Conservation (phyloP, 228 moss, liverwort and hornwort genomes). For the Sphagnum fallax region DNA sequence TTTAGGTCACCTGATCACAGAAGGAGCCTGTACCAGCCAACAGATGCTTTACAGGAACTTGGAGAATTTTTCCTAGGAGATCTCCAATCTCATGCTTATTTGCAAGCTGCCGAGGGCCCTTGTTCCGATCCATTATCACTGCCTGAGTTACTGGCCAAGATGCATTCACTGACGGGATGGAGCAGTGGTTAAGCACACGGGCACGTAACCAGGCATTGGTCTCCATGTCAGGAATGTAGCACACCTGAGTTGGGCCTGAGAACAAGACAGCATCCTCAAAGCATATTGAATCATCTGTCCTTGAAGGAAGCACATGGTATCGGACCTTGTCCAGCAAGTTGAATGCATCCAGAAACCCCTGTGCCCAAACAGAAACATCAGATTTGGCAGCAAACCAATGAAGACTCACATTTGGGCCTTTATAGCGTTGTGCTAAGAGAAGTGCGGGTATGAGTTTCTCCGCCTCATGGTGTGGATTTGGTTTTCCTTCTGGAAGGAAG, state of each 20-base stretch:
- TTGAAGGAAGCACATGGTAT: conserved; percentile 58
- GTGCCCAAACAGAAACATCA: conserved; percentile 79
- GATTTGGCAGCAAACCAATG: conserved; percentile 66
- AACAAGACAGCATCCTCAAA: conserved; percentile 82
- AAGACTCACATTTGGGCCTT: conserved; percentile 17
- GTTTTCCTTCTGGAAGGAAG: conserved; percentile 78
- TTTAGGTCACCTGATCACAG: conserved; percentile 48
- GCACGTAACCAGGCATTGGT: conserved; percentile 70
- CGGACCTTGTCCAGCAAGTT: conserved; percentile 37
- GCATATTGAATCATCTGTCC: conserved; percentile 76
- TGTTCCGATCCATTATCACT: conserved; percentile 60
- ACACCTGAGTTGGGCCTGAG: conserved; percentile 62
- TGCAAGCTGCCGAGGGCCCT: conserved; percentile 61
- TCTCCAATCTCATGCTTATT: conserved; percentile 53
- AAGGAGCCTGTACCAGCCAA: conserved; percentile 68
- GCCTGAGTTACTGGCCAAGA: conserved; percentile 72
- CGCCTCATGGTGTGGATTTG: conserved; percentile 96
- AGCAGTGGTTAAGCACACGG: conserved; percentile 52
- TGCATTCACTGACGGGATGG: conserved; percentile 36
- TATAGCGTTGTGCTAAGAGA: conserved; percentile 43
- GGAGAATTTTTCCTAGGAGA: conserved; percentile 29
- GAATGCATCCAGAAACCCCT: conserved; percentile 58
- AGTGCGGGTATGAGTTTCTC: conserved; percentile 93
- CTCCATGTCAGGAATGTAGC: conserved; percentile 49
- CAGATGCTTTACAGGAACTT: conserved; percentile 50